Evolutionary conservation across 208 protist genomes (phyloP), one percentile per base, ranked within the genome.

Genomic region (Crithidia bombi): DNA sequence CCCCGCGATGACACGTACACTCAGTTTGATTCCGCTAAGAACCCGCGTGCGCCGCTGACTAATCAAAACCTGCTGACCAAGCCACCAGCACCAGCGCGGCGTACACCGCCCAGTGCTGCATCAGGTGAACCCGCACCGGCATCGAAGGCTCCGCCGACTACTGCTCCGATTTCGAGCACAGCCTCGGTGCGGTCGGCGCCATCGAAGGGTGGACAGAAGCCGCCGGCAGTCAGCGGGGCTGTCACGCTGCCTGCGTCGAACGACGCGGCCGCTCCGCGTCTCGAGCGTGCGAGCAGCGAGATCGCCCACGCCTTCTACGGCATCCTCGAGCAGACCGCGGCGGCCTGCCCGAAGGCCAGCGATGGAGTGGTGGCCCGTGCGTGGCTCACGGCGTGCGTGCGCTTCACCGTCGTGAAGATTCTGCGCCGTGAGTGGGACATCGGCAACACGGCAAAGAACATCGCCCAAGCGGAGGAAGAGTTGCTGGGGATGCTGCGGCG

Each of bases 371-470:
- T 86, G 32, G 57, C 58, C 0, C 75, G 77, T 32, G 50, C 46
- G 26, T 86, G 81, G 81, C 68, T 79, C 61, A 38, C 55, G 12
- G 77, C 65, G 14, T 32, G 44, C 9, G 49, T 86, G 44, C 78
- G 74, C 62, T 75, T 78, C 68, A 74, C 73, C n/a, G 38, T 70
- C 19, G 12, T 78, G 58, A 73, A 72, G 56, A 39, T 86, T 38
- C 49, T 73, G 32, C 66, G 49, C 26, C 56, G 62, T 4, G 66
- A 74, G 26, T 84, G 82, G 78, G 56, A 51, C 33, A 41, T 73
- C 5, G 30, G 25, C 2, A 36, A 33, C 1, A 25, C 82, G 7
- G 69, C 67, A 15, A 38, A 62, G 30, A 33, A 28, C 21, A 79
- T 83, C 32, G 35, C 54, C 2, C 25, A 35, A 21, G 25, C 49